A percentile compares a stretch with the other conserved stretches of the same genome.
These are phyloP conservation scores for Mucor racemosus DNA, from an alignment of 371 early-diverging fungal species.

Conservation along the genomic window DNA sequence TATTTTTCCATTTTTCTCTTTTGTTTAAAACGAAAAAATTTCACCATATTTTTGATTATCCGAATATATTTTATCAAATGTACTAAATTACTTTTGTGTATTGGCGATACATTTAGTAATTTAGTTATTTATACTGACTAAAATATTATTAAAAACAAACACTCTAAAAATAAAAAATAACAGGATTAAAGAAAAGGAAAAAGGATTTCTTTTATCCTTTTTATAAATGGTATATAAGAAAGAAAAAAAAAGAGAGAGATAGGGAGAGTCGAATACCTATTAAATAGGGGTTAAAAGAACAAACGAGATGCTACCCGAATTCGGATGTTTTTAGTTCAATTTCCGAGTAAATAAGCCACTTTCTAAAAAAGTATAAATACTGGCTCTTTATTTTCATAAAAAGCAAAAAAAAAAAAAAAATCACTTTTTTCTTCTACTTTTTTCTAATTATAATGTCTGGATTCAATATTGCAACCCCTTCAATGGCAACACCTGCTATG, in stretches of 20 bases:
- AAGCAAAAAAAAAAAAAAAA: neutral
- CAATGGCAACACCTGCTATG: constrained; percentile 53
- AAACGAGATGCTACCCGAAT: constrained; percentile 2
- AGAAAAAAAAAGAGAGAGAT: constrained; percentile 3
- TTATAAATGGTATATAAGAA: neutral
- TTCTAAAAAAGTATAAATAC: constrained; percentile 18
- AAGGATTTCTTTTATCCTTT: neutral
- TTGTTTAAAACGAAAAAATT: neutral
- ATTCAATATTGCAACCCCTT: constrained; percentile 56
- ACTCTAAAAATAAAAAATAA: neutral
- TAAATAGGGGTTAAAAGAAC: neutral
- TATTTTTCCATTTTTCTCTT: neutral
- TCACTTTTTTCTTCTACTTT: neutral
- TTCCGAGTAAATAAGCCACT: constrained; percentile 17
- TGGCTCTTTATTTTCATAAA: neutral
- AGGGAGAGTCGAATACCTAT: neutral
- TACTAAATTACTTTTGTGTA: constrained; percentile 1
- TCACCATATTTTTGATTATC: neutral
- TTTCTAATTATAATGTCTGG: constrained; percentile 42
- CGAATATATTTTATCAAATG: neutral
- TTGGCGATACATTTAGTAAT: neutral
- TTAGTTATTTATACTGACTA: neutral
- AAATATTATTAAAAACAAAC: neutral
- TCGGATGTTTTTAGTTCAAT: constrained; percentile 12
- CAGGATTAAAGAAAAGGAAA: neutral